Base-by-base conservation (phyloP, 169 alveolate genomes). In the Eimeria brunetti region DNA sequence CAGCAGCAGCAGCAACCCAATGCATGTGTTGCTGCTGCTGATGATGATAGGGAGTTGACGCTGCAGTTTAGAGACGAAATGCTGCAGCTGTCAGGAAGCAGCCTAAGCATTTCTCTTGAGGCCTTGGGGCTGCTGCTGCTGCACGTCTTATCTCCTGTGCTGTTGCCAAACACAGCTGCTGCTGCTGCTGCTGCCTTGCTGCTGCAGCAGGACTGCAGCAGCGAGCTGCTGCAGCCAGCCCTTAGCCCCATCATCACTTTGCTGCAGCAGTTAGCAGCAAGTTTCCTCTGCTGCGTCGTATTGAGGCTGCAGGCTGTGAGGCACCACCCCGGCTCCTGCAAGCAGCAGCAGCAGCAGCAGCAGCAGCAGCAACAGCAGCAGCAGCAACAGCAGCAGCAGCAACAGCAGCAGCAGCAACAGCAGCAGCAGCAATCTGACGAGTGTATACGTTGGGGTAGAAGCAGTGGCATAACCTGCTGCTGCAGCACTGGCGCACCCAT, bases 211-310 rank as follows among this genome's bases (percentile, higher is more conserved):
- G 18, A 33, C 44, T 46, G 41, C 88, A 38, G 38, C 67, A 16
- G 33, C 16, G 7, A 18, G 18, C 84, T 9, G 33, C 53, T 56
- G 76, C 73, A 51, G 27, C 58, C 9, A 6, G 12, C 30, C 24
- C 53, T 9, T 12, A 12, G 33, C 12, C 18, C 62, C 14, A 1
- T 41, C 46, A 2, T 56, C 16, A 11, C 76, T 41, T 36, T 83
- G 71, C 75, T 83, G 75, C 90, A 53, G 90, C 90, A 83, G 75
- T 56, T 83, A 18, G 90, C 90, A 0, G 90, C 90, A 5, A 83
- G 90, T 27, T 83, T 83, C 58, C 71, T 83, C 76, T 83, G 90
- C 90, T 83, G 90, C 90, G 75, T 83, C 38, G 90, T 83, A 38
- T 51, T 83, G 58, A 6, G 90, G 90, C 76, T 83, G 90, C 76